Evolutionary conservation across 495 filamentous ascomycete species (phyloP).

Genomic region (Halenospora varia): DNA sequence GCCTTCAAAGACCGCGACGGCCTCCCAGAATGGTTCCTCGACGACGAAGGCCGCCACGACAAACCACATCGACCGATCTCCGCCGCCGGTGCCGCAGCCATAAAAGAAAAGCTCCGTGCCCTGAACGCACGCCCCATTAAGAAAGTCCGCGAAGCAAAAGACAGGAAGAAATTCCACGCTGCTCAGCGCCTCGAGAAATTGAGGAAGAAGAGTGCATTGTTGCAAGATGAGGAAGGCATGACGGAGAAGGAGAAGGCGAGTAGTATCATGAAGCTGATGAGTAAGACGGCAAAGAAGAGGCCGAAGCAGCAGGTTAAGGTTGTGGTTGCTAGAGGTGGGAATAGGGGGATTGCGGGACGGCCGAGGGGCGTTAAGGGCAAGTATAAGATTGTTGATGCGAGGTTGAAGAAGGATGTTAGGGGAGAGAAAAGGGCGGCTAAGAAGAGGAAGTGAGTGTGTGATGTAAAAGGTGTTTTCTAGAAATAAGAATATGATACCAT

Average conservation of each 20-base stretch:
- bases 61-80: slow-evolving; percentile 81
- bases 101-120: slow-evolving; percentile 90
- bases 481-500: not conserved
- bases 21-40: slow-evolving; percentile 96
- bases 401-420: slow-evolving; percentile 97
- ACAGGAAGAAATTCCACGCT: slow-evolving; percentile 93
- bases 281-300: slow-evolving; percentile 80
- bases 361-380: slow-evolving; percentile 89
- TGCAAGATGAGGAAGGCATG: slow-evolving; percentile 84
- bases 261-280: slow-evolving; percentile 76
- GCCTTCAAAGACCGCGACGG: slow-evolving; percentile 89
- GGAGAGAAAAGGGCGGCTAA: slow-evolving; percentile 80
- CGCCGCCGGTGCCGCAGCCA: slow-evolving; percentile 84
- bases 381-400: slow-evolving; percentile 97
- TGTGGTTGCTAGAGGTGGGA: slow-evolving; percentile 81
- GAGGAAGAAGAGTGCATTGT: slow-evolving; percentile 84
- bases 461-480: not conserved
- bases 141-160: slow-evolving; percentile 96
- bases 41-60: slow-evolving; percentile 84
- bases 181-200: slow-evolving; percentile 88
- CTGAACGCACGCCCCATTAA: slow-evolving; percentile 98
- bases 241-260: slow-evolving; percentile 93
- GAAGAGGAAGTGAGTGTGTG: slow-evolving; percentile 48
- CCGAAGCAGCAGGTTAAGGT: slow-evolving; percentile 79
- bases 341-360: slow-evolving; percentile 75